phyloP scores from a whole-genome alignment of 2,329 filamentous ascomycete genomes.

The Penicillium sp. region DNA sequence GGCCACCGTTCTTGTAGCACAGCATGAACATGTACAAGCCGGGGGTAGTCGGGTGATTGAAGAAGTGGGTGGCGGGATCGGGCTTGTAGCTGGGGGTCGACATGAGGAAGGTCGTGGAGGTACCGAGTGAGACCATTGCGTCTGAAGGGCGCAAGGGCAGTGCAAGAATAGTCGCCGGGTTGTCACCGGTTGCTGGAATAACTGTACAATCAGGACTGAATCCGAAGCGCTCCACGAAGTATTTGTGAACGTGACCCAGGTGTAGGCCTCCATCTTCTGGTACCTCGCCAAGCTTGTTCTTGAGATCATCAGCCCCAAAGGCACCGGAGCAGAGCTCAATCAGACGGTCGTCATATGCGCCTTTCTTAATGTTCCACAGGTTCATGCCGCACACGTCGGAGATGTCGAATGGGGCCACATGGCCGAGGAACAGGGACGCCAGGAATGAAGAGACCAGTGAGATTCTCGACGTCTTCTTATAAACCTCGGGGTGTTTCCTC shows the following conservation, averaged over 20 bases:
- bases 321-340: slow-evolving; percentile 70
- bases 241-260: slow-evolving; percentile 70
- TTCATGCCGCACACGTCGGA: slow-evolving; percentile 96
- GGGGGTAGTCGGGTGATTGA: slow-evolving; percentile 89
- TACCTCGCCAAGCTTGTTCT: slow-evolving; percentile 74
- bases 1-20: slow-evolving; percentile 97
- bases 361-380: slow-evolving; percentile 79
- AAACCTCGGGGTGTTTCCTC: slow-evolving; percentile 73
- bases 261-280: slow-evolving; percentile 73
- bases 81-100: slow-evolving; percentile 87
- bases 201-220: slow-evolving; percentile 73
- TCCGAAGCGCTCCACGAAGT: slow-evolving; percentile 75
- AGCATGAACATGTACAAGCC: slow-evolving; percentile 99
- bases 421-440: slow-evolving; percentile 81
- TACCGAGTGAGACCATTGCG: slow-evolving; percentile 91
- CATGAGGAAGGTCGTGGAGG: slow-evolving; percentile 96
- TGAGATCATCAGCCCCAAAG: slow-evolving; percentile 61
- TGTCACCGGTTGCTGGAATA: slow-evolving; percentile 89
- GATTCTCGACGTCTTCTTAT: slow-evolving; percentile 75
- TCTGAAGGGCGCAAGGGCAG: slow-evolving; percentile 82
- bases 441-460: slow-evolving; percentile 94
- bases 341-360: slow-evolving; percentile 69
- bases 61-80: slow-evolving; percentile 90
- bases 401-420: slow-evolving; percentile 84
- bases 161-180: slow-evolving; percentile 89